Base-by-base conservation (phyloP, 2,329 filamentous ascomycete species). In the Fusarium circinatum region DNA sequence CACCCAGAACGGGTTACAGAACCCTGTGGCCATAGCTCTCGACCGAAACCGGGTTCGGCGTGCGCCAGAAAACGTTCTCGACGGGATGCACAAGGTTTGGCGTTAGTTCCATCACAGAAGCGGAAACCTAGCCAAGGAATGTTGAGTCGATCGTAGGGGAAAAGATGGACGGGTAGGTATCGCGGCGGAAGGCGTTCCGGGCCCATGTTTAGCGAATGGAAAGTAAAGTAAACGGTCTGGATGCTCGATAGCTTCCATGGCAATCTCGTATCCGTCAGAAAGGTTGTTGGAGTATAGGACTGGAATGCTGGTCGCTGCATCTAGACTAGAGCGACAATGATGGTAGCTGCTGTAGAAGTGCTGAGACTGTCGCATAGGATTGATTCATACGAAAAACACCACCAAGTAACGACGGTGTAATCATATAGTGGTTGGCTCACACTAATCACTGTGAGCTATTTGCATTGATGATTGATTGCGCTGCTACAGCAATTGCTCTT, bases 251-350 rank as follows among this genome's bases (percentile, higher is more conserved):
- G 12, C 41, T 54, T 15, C 9, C 18, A 28, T 28, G 24, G 32
- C 18, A 38, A 9, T 26, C 17, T 8, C 48, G 11, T 24, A 51
- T 34, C 4, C 48, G n/a, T 14, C 22, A 8, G 12, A 14, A 6
- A 5, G 15, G 12, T 20, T 51, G 12, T 34, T 15, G 6, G 9
- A 11, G 30, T 24, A 3, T 51, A 20, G 8, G 17, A 51, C 48
- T 34, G 12, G 48, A 17, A 51, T 51, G 48, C 12, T 8, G 9
- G 2, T 8, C 15, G 28, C 47, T 30, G 48, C 30, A 34, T 51
- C 3, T 14, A 2, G 48, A 11, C 30, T 51, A 34, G 48, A 8
- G 12, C 5, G 12, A n/a, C 6, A 5, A 17, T 7, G 0, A 15
- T 34, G 32, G 14, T 15, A 34, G 14, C 17, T 34, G 8, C 30